Evolutionary conservation across 139 green algal genomes (phyloP).

Genomic region (Tetraselmis chui): DNA sequence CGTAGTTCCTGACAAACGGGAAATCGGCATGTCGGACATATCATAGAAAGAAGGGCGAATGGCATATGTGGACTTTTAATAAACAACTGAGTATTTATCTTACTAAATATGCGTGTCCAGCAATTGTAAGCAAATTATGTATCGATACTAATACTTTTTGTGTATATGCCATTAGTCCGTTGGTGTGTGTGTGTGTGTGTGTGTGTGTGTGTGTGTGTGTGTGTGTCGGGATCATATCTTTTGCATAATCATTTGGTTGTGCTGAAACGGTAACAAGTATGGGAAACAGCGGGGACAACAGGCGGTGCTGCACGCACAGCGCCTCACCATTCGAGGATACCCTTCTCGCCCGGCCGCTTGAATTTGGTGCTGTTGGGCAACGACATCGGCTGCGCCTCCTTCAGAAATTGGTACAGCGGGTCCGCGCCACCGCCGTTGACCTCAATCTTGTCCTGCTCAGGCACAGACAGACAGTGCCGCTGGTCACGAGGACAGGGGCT

Average conservation of each 20-base stretch:
- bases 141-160: neutral
- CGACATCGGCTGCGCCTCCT: slow-evolving; percentile 35
- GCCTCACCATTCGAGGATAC: slow-evolving; percentile 52
- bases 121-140: neutral
- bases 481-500: neutral
- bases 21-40: neutral
- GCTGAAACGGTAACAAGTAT: slow-evolving; percentile 19
- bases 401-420: slow-evolving; percentile 78
- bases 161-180: neutral
- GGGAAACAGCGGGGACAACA: no score
- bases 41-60: neutral
- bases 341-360: slow-evolving; percentile 14
- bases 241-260: slow-evolving; percentile 10
- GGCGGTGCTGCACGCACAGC: no score
- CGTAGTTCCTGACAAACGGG: slow-evolving; percentile 37
- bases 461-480: neutral
- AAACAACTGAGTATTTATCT: no score
- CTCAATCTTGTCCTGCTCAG: slow-evolving; percentile 62
- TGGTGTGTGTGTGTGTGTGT: no score
- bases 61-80: neutral
- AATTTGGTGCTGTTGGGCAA: slow-evolving; percentile 16
- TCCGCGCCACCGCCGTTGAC: slow-evolving; percentile 69
- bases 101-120: no score
- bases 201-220: no score
- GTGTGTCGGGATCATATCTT: neutral